These are phyloP conservation scores for Cordyceps sp. DNA, from an alignment of 2,329 filamentous ascomycete genomes.

Conservation along the genomic window DNA sequence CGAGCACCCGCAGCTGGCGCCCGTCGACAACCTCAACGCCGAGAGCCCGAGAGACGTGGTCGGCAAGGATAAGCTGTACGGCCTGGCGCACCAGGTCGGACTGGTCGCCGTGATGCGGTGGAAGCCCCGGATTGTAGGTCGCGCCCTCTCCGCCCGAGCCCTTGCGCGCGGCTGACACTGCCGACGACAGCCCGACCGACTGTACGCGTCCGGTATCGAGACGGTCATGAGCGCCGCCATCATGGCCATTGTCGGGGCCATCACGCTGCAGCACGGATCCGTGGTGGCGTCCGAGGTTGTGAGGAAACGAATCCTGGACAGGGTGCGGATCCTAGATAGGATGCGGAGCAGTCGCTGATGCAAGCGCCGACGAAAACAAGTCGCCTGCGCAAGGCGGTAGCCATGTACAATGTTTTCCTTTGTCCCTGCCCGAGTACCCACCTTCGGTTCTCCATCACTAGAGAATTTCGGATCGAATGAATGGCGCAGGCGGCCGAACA, in stretches of 20 bases:
- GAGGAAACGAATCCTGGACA: slow-evolving; percentile 57
- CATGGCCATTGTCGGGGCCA: slow-evolving; percentile 73
- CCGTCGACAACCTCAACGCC: slow-evolving; percentile 54
- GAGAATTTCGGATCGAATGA: too few relatives aligned
- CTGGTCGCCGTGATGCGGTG: slow-evolving; percentile 66
- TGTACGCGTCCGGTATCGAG: slow-evolving; percentile 56
- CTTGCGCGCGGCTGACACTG: slow-evolving; percentile 1
- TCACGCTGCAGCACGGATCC: slow-evolving; percentile 77
- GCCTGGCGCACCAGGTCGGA: slow-evolving; percentile 53
- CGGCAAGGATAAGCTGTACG: slow-evolving; percentile 46
- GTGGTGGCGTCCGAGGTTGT: slow-evolving; percentile 59
- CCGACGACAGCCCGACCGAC: slow-evolving; percentile 38
- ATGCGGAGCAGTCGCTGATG: background rate
- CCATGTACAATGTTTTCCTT: too few relatives aligned
- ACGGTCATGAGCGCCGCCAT: slow-evolving; percentile 62
- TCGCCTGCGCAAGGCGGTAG: too few relatives aligned
- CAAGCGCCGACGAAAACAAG: background rate
- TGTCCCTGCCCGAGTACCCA: too few relatives aligned
- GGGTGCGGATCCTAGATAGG: background rate
- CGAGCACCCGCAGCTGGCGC: slow-evolving; percentile 50
- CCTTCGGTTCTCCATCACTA: too few relatives aligned
- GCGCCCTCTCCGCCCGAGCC: background rate
- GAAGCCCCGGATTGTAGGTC: slow-evolving; percentile 66
- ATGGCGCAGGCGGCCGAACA: too few relatives aligned
- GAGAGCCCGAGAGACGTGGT: slow-evolving; percentile 44